Base-by-base conservation (phyloP, 768 basidiomycete genomes). In the Nevesoporus exiguus region DNA sequence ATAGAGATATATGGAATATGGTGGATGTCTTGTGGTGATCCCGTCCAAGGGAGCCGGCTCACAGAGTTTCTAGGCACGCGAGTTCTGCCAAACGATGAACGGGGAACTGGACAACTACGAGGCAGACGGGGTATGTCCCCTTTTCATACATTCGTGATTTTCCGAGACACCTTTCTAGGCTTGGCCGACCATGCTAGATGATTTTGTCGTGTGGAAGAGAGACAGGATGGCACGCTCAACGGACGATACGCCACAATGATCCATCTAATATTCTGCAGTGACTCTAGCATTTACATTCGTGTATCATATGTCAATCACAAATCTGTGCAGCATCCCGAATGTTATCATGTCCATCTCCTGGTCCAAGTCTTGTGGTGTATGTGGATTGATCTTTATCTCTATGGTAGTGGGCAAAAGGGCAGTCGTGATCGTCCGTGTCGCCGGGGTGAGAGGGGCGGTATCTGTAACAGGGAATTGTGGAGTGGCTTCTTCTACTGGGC, bases 1-100 rank as follows among this genome's bases (percentile, higher is more conserved):
- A 90, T 69, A 89, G 89, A 64, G 91, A 94, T 70, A 71, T 92
- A 9, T 94, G 91, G 91, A 80, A 71, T 52, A 93, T 93, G 90
- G 90, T 88, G 55, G 14, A 77, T 72, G 30, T 31, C 24, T 24
- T 52, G 34, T 17, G 11, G 29, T 24, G 11, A 41, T 22, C 13
- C 21, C 3, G 8, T 27, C 29, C 11, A 9, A 31, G 25, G 17
- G 37, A 19, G 22, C 22, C 22, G 22, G 13, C 44, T 55, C 7
- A 56, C 48, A 37, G 10, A 19, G 11, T 40, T 49, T 50, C 7
- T 64, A 91, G 88, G 84, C 88, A 73, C 75, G 84, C 37, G 90
- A 91, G 64, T 93, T 93, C 64, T 86, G 84, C 58, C 75, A 77
- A 57, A 80, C 80, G 3, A 77, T 91, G 22, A 73, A 78, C 14